Conservation (phyloP, 345 rosid species). For the Melastoma malabathricum region DNA sequence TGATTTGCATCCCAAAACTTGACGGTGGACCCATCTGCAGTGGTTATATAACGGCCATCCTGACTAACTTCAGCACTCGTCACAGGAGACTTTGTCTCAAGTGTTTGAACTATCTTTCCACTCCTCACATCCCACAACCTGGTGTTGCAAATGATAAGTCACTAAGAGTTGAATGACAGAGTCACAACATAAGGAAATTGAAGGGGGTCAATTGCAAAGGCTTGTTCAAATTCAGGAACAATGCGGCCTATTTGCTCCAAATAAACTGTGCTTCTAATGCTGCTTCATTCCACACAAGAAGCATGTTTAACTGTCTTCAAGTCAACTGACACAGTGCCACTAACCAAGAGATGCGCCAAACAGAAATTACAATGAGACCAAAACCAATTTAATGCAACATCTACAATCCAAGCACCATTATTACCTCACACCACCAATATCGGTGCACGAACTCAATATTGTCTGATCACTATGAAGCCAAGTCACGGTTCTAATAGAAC, state of each 20-base stretch:
- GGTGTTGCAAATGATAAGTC: constrained; percentile 1
- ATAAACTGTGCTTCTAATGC: too few species aligned
- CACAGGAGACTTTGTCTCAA: constrained; percentile 75
- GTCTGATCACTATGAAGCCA: constrained; percentile 99
- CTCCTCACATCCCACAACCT: constrained; percentile 94
- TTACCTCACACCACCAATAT: constrained; percentile 86
- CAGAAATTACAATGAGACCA: background rate
- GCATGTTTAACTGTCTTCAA: too few species aligned
- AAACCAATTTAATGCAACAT: constrained; percentile 3
- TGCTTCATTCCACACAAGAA: too few species aligned
- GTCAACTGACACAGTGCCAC: too few species aligned
- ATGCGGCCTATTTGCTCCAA: too few species aligned
- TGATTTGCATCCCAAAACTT: constrained; percentile 98
- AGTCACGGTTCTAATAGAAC: constrained; percentile 74
- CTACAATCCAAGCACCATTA: background rate
- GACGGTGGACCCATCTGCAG: constrained; percentile 84
- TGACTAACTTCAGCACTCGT: constrained; percentile 94
- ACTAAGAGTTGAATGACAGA: constrained; percentile 1
- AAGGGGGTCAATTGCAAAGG: background rate
- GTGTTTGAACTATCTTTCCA: constrained; percentile 67
- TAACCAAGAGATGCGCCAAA: background rate
- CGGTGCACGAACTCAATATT: constrained; percentile 79
- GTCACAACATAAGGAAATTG: background rate
- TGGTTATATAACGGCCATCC: constrained; percentile 87
- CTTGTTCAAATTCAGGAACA: too few species aligned